phyloP scores from a whole-genome alignment of 202 grass and related monocot genomes.

The Musa balbisiana region DNA sequence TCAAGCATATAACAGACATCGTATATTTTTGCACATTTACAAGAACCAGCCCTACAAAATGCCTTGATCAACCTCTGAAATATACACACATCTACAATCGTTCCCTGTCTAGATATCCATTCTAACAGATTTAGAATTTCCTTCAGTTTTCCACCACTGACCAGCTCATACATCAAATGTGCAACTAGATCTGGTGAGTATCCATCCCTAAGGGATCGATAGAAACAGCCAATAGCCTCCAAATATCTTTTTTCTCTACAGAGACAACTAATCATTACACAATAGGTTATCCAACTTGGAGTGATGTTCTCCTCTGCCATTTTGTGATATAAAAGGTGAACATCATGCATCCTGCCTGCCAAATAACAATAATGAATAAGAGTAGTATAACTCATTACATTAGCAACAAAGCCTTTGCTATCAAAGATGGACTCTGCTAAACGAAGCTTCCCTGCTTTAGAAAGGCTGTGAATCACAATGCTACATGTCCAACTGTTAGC shows the following conservation, averaged over 20 bases:
- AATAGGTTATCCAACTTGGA: slow-evolving; percentile 45
- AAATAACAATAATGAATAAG: slow-evolving; percentile 53
- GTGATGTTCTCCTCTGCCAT: slow-evolving; percentile 46
- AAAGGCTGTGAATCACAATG: slow-evolving; percentile 69
- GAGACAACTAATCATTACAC: slow-evolving; percentile 51
- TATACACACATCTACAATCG: slow-evolving; percentile 47
- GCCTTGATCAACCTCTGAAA: slow-evolving; percentile 42
- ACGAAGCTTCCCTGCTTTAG: slow-evolving; percentile 42
- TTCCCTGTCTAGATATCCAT: slow-evolving; percentile 49
- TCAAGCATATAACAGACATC: slow-evolving; percentile 57
- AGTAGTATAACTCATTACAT: slow-evolving; percentile 59
- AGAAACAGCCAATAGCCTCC: slow-evolving; percentile 51
- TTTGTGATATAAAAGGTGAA: slow-evolving; percentile 35
- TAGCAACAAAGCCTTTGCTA: slow-evolving; percentile 50
- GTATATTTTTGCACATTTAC: slow-evolving; percentile 56
- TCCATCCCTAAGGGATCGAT: slow-evolving; percentile 37
- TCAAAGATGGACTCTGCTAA: slow-evolving; percentile 37
- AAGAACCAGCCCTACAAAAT: slow-evolving; percentile 64
- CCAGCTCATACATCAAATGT: slow-evolving; percentile 45
- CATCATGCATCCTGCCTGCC: slow-evolving; percentile 37
- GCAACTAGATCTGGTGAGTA: slow-evolving; percentile 34
- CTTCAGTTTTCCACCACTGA: slow-evolving; percentile 39
- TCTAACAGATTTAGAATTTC: slow-evolving; percentile 44
- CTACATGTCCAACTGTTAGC: slow-evolving; percentile 75
- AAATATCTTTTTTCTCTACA: slow-evolving; percentile 50